These are phyloP conservation scores for Hypoxylon lienhwacheense DNA, from an alignment of 495 filamentous ascomycete genomes.

Conservation along the genomic window DNA sequence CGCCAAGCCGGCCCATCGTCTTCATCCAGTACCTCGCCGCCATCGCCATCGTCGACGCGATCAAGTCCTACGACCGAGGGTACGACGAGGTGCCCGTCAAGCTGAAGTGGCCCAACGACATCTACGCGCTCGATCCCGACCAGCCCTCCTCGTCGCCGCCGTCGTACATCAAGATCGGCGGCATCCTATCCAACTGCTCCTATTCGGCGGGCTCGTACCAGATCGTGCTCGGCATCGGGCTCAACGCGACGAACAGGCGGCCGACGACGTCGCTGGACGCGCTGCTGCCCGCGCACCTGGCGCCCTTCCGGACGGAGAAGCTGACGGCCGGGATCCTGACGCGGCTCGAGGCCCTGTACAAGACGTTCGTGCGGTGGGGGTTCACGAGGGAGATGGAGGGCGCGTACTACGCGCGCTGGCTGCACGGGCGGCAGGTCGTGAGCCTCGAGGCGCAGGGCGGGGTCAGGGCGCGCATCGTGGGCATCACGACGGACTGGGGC, in stretches of 20 bases:
- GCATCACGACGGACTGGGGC: conserved; percentile 88
- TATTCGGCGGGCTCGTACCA: conserved; percentile 78
- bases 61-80: conserved; percentile 70
- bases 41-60: conserved; percentile 84
- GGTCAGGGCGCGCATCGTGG: conserved; percentile 75
- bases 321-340: conserved; percentile 82
- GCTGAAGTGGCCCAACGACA: conserved; percentile 97
- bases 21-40: conserved; percentile 94
- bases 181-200: conserved; percentile 88
- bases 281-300: conserved; percentile 57
- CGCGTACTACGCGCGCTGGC: conserved; percentile 83
- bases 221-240: conserved; percentile 83
- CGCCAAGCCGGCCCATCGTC: conserved; percentile 75
- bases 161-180: conserved; percentile 86
- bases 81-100: conserved; percentile 78
- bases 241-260: conserved; percentile 83
- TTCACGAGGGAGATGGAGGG: conserved; percentile 73
- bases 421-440: conserved; percentile 89
- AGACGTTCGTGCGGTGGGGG: conserved; percentile 68
- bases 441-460: conserved; percentile 83
- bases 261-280: conserved; percentile 87
- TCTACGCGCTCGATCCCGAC: conserved; percentile 78
- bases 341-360: conserved; percentile 77
- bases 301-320: conserved; percentile 73
- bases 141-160: conserved; percentile 55